phyloP scores from a whole-genome alignment of 2,329 filamentous ascomycete species.

The Aspergillus ustus region DNA sequence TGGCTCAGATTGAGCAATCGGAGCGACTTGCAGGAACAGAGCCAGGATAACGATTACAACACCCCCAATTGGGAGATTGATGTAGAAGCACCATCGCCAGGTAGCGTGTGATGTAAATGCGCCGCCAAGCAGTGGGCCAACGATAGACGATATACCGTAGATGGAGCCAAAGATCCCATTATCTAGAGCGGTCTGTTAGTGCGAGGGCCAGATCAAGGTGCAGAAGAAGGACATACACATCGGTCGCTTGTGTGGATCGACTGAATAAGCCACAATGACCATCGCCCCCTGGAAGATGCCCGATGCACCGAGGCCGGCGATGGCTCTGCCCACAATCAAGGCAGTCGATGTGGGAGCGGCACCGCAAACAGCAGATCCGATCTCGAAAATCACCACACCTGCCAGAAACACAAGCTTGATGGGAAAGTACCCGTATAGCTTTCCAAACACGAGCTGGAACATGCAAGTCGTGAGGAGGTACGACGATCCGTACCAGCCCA shows the following conservation, averaged over 20 bases:
- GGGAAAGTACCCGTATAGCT: too few species aligned
- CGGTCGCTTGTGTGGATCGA: conserved; percentile 60
- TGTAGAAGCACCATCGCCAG: conserved; percentile 52
- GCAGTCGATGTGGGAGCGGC: not conserved
- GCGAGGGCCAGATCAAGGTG: too few species aligned
- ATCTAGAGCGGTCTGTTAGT: not conserved
- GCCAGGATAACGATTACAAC: conserved; percentile 54
- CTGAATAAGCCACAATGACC: conserved; percentile 25
- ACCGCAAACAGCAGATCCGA: not conserved
- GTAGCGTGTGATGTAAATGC: conserved; percentile 48
- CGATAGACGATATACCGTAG: conserved; percentile 58
- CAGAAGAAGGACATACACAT: conserved; percentile 16
- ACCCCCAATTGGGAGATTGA: conserved; percentile 50
- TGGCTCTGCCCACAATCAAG: not conserved
- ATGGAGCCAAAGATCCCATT: conserved; percentile 56
- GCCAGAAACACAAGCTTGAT: too few species aligned
- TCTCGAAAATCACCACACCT: too few species aligned
- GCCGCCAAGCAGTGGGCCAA: conserved; percentile 50
- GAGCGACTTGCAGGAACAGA: conserved; percentile 46
- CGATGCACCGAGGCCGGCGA: not conserved
- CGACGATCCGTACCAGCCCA: conserved; percentile 67
- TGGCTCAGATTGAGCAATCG: conserved; percentile 32
- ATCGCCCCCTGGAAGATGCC: not conserved
- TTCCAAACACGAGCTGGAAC: conserved; percentile 30
- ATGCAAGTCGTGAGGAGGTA: conserved; percentile 27